Conservation (phyloP, 1,284 basidiomycete species). For the Boletus smithii region DNA sequence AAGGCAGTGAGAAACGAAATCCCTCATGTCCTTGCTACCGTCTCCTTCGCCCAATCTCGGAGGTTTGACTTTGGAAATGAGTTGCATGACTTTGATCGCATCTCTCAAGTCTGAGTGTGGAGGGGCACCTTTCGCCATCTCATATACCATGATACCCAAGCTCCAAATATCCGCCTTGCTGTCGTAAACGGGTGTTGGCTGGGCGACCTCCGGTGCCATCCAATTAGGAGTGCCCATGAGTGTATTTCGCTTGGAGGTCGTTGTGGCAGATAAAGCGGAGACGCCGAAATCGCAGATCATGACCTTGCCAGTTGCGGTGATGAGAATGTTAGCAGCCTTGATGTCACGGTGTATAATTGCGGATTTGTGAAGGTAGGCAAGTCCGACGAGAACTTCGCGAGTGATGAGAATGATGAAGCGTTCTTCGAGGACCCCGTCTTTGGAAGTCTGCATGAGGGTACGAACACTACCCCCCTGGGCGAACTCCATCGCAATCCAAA, state of each 20-base stretch:
- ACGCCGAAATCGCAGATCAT: slow-evolving; percentile 97
- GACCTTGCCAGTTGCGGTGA: slow-evolving; percentile 84
- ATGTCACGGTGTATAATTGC: slow-evolving; percentile 96
- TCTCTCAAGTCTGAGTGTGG: slow-evolving; percentile 82
- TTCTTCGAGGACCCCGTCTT: slow-evolving; percentile 84
- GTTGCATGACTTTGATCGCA: slow-evolving; percentile 85
- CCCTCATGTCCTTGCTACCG: slow-evolving; percentile 81
- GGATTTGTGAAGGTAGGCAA: slow-evolving; percentile 88
- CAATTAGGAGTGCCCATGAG: slow-evolving; percentile 96
- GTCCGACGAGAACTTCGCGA: slow-evolving; percentile 83
- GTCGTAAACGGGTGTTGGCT: slow-evolving; percentile 85
- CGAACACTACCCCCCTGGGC: slow-evolving; percentile 95
- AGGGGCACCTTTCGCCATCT: slow-evolving; percentile 93
- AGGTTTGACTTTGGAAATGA: slow-evolving; percentile 87
- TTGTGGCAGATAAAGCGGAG: slow-evolving; percentile 85
- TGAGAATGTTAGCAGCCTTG: slow-evolving; percentile 93
- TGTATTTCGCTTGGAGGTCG: slow-evolving; percentile 88
- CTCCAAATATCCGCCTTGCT: slow-evolving; percentile 97
- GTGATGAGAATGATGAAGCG: slow-evolving; percentile 85
- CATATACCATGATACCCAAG: slow-evolving; percentile 90
- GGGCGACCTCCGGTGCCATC: slow-evolving; percentile 98
- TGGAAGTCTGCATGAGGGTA: slow-evolving; percentile 83
- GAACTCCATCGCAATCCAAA: slow-evolving; percentile 99
- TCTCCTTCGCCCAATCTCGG: slow-evolving; percentile 78
- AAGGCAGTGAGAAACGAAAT: slow-evolving; percentile 85